A percentile compares a stretch with the other conserved stretches of the same genome.
Evolutionary conservation across 768 basidiomycete genomes (phyloP).

Genomic region (Coprinopsis cinerea): DNA sequence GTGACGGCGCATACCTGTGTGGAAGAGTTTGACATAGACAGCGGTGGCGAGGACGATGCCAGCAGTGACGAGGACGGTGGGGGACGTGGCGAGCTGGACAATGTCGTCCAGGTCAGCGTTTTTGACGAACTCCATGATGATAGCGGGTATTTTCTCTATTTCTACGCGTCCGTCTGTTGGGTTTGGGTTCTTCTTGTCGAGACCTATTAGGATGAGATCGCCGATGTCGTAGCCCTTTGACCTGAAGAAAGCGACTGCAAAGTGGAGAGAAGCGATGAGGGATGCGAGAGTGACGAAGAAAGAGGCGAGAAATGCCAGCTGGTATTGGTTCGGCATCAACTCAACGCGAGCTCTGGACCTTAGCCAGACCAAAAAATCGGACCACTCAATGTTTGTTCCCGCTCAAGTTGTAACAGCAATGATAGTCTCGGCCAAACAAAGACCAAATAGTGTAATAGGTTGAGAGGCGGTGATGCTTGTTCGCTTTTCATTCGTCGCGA

Average conservation of each 20-base stretch:
- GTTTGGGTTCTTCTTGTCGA: conserved; percentile 27
- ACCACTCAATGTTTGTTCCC: neutral
- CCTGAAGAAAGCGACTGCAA: conserved; percentile 37
- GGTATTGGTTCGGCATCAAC: conserved; percentile 51
- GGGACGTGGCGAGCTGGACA: conserved; percentile 17
- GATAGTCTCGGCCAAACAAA: neutral
- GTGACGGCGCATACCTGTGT: conserved; percentile 29
- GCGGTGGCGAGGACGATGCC: conserved; percentile 43
- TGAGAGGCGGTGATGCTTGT: neutral
- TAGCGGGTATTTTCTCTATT: conserved; percentile 16
- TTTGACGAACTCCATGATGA: conserved; percentile 9
- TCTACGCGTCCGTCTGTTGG: conserved; percentile 15
- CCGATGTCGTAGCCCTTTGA: conserved; percentile 54
- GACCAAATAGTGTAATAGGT: neutral
- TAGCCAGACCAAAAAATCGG: neutral
- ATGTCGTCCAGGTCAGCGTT: conserved; percentile 21
- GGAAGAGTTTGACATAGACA: conserved; percentile 49
- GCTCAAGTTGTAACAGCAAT: no score
- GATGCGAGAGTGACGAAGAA: conserved; percentile 40
- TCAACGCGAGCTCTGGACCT: neutral
- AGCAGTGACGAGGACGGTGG: conserved; percentile 35
- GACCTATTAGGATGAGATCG: conserved; percentile 58
- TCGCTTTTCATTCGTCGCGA: conserved; percentile 6
- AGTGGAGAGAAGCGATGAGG: conserved; percentile 41
- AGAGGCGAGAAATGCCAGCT: conserved; percentile 49